Conservation (phyloP, 257 asterid genomes). For the Scutellaria baicalensis region DNA sequence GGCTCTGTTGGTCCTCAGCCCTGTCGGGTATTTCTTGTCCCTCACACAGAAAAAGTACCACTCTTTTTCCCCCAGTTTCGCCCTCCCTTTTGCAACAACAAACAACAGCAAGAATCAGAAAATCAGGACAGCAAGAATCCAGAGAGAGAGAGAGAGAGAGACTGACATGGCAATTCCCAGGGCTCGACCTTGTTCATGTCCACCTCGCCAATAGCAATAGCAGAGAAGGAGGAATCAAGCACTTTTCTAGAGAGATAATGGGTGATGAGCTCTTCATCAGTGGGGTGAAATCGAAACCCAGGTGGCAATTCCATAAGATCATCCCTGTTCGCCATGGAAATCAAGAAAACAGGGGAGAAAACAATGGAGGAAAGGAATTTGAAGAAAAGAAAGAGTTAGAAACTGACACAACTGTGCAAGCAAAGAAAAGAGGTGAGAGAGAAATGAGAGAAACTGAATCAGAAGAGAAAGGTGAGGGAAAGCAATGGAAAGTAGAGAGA, state of each 20-base stretch:
- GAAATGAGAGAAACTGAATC: background rate
- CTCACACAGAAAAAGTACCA: conserved; percentile 82
- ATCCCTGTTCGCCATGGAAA: conserved; percentile 13
- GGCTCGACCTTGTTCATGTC: conserved; percentile 89
- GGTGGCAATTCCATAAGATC: conserved; percentile 68
- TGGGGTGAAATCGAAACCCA: conserved; percentile 88
- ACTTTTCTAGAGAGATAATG: conserved; percentile 54
- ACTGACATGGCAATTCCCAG: conserved; percentile 85
- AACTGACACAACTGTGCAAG: background rate
- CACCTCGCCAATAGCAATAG: conserved; percentile 65
- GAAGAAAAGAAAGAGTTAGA: background rate
- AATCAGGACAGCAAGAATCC: background rate
- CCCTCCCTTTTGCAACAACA: conserved; percentile 43
- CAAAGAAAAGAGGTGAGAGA: background rate
- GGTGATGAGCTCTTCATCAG: conserved; percentile 80
- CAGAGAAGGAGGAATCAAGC: conserved; percentile 29
- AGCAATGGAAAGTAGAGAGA: background rate
- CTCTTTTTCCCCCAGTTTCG: conserved; percentile 73
- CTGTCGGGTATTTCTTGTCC: conserved; percentile 82
- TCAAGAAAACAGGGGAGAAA: background rate
- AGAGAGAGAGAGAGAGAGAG: background rate
- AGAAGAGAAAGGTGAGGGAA: conserved; percentile 10
- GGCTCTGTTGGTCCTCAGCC: conserved; percentile 76
- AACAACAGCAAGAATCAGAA: background rate
- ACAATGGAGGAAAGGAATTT: background rate